Conservation (phyloP, 345 rosid genomes). For the Eucalyptus caleyi region DNA sequence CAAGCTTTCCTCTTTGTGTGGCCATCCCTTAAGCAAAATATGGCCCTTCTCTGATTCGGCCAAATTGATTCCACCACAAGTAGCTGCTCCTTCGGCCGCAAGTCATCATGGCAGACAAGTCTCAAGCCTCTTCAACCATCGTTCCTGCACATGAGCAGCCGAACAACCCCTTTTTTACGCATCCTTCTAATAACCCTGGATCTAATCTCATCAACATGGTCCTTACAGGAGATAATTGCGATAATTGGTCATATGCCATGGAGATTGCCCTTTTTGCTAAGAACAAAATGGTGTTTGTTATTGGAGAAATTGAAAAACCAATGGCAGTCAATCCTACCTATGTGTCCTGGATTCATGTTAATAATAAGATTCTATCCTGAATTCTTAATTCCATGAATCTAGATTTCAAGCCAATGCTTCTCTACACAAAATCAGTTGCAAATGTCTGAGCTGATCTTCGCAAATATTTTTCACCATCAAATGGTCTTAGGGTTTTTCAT, state of each 20-base stretch:
- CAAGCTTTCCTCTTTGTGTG: too few relatives aligned
- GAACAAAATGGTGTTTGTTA: background rate
- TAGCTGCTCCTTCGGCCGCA: background rate
- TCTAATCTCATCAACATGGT: background rate
- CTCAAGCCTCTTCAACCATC: background rate
- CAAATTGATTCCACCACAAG: background rate
- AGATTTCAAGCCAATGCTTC: background rate
- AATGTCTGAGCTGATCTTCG: rapidly evolving
- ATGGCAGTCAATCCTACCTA: background rate
- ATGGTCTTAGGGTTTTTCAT: background rate
- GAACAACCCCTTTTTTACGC: background rate
- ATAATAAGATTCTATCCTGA: background rate
- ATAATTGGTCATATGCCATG: background rate
- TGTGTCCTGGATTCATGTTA: background rate
- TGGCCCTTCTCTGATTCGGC: too few relatives aligned
- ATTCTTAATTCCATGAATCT: background rate
- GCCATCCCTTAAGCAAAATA: too few relatives aligned
- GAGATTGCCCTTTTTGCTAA: background rate
- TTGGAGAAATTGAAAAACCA: background rate
- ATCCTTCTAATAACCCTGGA: background rate
- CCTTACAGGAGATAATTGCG: background rate
- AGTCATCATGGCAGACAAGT: background rate
- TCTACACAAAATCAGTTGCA: background rate
- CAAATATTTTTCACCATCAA: background rate
- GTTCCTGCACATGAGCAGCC: background rate